phyloP scores from a whole-genome alignment of 2,329 filamentous ascomycete genomes.

The Didymella keratinophila region DNA sequence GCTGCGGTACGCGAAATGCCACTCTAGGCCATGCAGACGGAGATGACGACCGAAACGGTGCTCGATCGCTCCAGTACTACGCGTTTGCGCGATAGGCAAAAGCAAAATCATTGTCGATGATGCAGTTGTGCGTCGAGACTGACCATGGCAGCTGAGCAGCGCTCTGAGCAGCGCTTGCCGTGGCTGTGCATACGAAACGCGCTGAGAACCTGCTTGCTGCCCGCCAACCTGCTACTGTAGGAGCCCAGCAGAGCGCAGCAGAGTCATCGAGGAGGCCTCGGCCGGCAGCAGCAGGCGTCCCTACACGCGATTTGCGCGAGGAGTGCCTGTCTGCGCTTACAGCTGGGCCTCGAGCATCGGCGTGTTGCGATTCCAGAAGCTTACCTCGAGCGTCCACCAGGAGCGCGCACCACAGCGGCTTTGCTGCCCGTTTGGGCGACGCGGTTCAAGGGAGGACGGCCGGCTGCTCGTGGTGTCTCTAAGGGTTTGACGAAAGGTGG shows the following conservation, averaged over 20 bases:
- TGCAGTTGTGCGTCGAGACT: slow-evolving; percentile 19
- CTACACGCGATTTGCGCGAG: slow-evolving; percentile 23
- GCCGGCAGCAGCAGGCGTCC: slow-evolving; percentile 15
- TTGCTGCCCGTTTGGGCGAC: slow-evolving; percentile 43
- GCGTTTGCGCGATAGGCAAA: slow-evolving; percentile 21
- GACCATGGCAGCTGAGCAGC: slow-evolving; percentile 43
- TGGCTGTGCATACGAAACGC: slow-evolving; percentile 25
- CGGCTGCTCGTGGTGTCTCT: slow-evolving; percentile 31
- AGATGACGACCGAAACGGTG: slow-evolving; percentile 45
- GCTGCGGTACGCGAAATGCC: slow-evolving; percentile 21
- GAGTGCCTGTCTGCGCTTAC: slow-evolving; percentile 27
- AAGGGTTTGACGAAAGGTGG: slow-evolving; percentile 37
- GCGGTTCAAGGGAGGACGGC: slow-evolving; percentile 30
- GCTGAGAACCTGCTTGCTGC: slow-evolving; percentile 36
- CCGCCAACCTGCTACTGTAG: no score
- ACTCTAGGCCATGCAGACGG: slow-evolving; percentile 40
- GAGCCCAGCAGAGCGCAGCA: slow-evolving; percentile 14
- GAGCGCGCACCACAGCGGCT: slow-evolving; percentile 43
- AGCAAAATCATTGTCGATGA: slow-evolving; percentile 35
- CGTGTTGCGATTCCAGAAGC: slow-evolving; percentile 47
- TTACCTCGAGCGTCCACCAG: slow-evolving; percentile 39
- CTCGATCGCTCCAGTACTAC: slow-evolving; percentile 34
- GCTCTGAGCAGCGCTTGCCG: no score
- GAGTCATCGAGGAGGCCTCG: slow-evolving; percentile 27
- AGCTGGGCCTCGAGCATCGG: slow-evolving; percentile 31